Percentiles rank a stretch among this genome's conserved stretches.
Conservation (phyloP, 805 yeast genomes). For the Naumovozyma dairenensis region DNA sequence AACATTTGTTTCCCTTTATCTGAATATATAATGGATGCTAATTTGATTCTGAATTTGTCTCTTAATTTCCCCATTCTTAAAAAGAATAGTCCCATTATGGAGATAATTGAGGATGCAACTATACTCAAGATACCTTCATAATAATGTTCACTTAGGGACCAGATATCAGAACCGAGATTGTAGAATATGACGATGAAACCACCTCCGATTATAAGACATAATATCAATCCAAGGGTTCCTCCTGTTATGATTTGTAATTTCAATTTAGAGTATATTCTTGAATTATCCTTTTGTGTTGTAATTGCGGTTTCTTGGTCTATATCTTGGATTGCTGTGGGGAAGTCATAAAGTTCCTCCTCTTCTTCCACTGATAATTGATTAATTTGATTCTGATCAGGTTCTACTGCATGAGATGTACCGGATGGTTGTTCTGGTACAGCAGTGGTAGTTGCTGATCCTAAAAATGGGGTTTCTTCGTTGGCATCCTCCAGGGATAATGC, state of each 20-base stretch:
- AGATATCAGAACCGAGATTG: slow-evolving; percentile 67
- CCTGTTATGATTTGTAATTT: slow-evolving; percentile 76
- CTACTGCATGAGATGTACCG: not conserved
- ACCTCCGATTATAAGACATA: slow-evolving; percentile 67
- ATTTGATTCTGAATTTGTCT: slow-evolving; percentile 66
- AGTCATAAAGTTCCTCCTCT: slow-evolving; percentile 22
- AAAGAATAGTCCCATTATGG: slow-evolving; percentile 79
- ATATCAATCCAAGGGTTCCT: slow-evolving; percentile 55
- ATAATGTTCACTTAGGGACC: slow-evolving; percentile 79
- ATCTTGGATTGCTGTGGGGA: slow-evolving; percentile 4
- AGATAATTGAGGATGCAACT: slow-evolving; percentile 66
- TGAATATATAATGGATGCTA: slow-evolving; percentile 35
- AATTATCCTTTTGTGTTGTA: slow-evolving; percentile 19
- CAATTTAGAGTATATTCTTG: slow-evolving; percentile 35
- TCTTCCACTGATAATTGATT: slow-evolving; percentile 8
- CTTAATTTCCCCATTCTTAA: slow-evolving; percentile 72
- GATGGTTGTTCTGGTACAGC: not conserved
- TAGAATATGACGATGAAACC: slow-evolving; percentile 63
- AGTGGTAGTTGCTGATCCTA: not conserved
- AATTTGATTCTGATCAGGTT: no score
- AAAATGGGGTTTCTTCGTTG: not conserved
- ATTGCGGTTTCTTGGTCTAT: slow-evolving; percentile 5
- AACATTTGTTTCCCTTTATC: slow-evolving; percentile 16
- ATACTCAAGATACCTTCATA: slow-evolving; percentile 85
- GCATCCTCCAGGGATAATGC: slow-evolving; percentile 35